Conservation (phyloP, 2,329 filamentous ascomycete species). For the Fusarium nelsonii region DNA sequence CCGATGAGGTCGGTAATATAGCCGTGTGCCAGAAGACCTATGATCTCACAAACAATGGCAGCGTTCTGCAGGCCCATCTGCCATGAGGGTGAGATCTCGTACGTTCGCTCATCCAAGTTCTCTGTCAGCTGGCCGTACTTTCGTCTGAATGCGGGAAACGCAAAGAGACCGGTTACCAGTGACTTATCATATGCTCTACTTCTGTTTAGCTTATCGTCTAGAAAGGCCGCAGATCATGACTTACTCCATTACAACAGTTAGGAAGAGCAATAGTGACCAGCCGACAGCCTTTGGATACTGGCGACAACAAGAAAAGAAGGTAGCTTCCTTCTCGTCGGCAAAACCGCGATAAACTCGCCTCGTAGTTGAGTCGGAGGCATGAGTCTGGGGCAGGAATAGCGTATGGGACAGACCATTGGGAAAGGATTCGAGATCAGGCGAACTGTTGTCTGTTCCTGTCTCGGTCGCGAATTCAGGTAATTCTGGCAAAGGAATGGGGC, state of each 20-base stretch:
- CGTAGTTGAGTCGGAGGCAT: slow-evolving; percentile 34
- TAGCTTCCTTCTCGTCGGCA: slow-evolving; percentile 37
- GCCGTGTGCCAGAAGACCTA: slow-evolving; percentile 59
- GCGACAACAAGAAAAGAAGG: slow-evolving; percentile 34
- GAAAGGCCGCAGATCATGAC: neutral
- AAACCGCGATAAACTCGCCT: slow-evolving; percentile 38
- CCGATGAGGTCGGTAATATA: slow-evolving; percentile 55
- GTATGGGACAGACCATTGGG: slow-evolving; percentile 21
- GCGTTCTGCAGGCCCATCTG: slow-evolving; percentile 44
- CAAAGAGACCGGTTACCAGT: slow-evolving; percentile 40
- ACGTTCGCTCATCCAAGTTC: slow-evolving; percentile 46
- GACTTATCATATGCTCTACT: slow-evolving; percentile 41
- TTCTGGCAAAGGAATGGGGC: slow-evolving; percentile 33
- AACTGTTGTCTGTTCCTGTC: slow-evolving; percentile 8
- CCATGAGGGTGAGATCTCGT: slow-evolving; percentile 51
- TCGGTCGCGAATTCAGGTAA: slow-evolving; percentile 30
- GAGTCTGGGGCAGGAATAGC: slow-evolving; percentile 33
- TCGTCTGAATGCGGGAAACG: slow-evolving; percentile 46
- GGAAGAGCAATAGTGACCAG: slow-evolving; percentile 44
- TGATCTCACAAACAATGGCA: slow-evolving; percentile 39
- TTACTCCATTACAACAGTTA: slow-evolving; percentile 46
- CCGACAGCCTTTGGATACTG: slow-evolving; percentile 46
- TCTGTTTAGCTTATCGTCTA: slow-evolving; percentile 6
- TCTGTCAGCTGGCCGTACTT: slow-evolving; percentile 14
- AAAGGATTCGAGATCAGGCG: slow-evolving; percentile 25